Evolutionary conservation across 768 basidiomycete species (phyloP), one percentile per base, ranked within the genome.

Genomic region (Tricholoma hemisulphureum): DNA sequence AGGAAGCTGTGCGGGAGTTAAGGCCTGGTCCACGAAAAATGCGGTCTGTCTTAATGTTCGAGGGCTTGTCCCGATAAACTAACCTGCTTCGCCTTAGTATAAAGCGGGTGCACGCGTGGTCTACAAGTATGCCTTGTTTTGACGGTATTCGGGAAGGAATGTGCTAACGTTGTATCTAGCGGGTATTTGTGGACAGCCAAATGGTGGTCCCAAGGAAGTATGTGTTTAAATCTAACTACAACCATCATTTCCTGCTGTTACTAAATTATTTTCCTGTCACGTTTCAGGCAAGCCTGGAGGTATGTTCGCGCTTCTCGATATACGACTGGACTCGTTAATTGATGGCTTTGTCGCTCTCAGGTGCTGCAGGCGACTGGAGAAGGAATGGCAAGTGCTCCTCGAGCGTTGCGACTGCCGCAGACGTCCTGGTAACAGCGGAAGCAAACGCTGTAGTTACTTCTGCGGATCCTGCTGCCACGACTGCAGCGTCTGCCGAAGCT

Each of bases 101-200:
- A 55, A 61, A 21, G 78, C 68, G 10, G 80, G 80, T 10, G 55
- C 70, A 14, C 57, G 74, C 41, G 82, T 71, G 16, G 70, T 68
- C 14, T 81, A 77, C 64, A 60, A 68, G 80, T 80, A 51, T 56
- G 78, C 56, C 6, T 43, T 16, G 6, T 16, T 26, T 18, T 37
- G n/a, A n/a, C n/a, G n/a, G n/a, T n/a, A n/a, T n/a, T n/a, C n/a
- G n/a, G 20, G 24, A n/a, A 16, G 29, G 5, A 34, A 35, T 29
- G 32, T 31, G 34, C 18, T 64, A 48, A 31, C 10, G 29, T 16
- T 31, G 13, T 53, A 31, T 23, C 1, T 18, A 82, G 82, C 53
- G 78, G 80, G 11, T 66, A 81, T 58, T 69, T 82, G 9, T 84
- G 82, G 82, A 76, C 71, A 1, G 80, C 81, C 4, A 65, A 74